Base-by-base conservation (phyloP, 2,329 filamentous ascomycete genomes). In the Fusarium verticillioides region DNA sequence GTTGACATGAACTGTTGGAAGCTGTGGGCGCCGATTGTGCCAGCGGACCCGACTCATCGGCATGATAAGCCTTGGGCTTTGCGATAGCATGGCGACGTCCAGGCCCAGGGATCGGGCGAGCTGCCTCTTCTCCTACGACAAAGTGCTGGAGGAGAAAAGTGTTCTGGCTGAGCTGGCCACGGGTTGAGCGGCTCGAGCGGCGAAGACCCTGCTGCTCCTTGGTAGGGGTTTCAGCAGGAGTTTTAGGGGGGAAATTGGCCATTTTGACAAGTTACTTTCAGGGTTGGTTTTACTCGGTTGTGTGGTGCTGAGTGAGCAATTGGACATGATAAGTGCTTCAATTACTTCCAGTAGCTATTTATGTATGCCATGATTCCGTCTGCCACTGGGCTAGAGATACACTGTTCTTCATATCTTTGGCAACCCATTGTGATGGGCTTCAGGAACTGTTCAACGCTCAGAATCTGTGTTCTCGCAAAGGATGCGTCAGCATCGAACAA, bases 141-240 rank as follows among this genome's bases (percentile, higher is more conserved):
- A 52, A 68, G 34, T 50, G 23, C 19, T 63, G 21, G 6, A 36
- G 26, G 21, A 67, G 37, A 10, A 39, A 43, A 10, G 9, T 19
- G n/a, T 21, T 23, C 50, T 54, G 40, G 23, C 16, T 54, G 34
- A 18, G 34, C 26, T 56, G 53, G 15, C 68, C 67, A 19, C 69
- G 28, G 28, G 26, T 68, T 37, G 46, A 44, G 34, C 67, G 57
- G 10, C 34, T 56, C 4, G 67, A 68, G 23, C 69, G 39, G 18
- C 47, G 69, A 32, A 46, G 39, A n/a, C 34, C 21, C 18, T 62
- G 28, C 39, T 47, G 57, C 13, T 52, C 34, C 15, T 40, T 46
- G 34, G 50, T 5, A 13, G 19, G 23, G 18, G 50, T 40, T 28
- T 46, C 62, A 11, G 32, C 43, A 13, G 32, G 39, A 18, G 39